phyloP scores from a whole-genome alignment of 2,329 filamentous ascomycete species.

The Leptographium radiaticola region DNA sequence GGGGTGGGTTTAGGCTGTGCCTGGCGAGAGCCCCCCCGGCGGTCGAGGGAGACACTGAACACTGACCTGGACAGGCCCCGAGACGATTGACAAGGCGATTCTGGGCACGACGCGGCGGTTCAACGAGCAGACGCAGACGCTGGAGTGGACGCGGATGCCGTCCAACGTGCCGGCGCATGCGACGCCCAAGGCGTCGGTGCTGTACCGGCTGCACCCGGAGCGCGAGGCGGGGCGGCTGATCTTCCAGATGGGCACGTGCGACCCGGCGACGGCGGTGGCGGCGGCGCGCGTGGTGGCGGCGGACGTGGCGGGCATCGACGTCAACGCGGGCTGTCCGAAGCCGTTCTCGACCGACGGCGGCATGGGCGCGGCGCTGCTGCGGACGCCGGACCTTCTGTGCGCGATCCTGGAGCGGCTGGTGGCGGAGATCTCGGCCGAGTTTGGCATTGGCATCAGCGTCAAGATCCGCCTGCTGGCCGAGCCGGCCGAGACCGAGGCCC shows the following conservation, averaged over 20 bases:
- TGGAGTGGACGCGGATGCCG: slow-evolving; percentile 72
- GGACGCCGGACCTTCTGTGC: slow-evolving; percentile 70
- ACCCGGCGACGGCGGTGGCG: slow-evolving; percentile 68
- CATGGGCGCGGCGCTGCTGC: slow-evolving; percentile 87
- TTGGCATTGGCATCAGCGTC: slow-evolving; percentile 86
- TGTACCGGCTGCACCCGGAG: slow-evolving; percentile 73
- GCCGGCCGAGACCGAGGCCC: slow-evolving; percentile 56
- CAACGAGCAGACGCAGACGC: slow-evolving; percentile 62
- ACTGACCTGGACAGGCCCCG: slow-evolving; percentile 49
- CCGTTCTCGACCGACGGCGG: slow-evolving; percentile 87
- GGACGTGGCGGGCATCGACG: slow-evolving; percentile 87
- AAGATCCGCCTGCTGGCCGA: slow-evolving; percentile 86
- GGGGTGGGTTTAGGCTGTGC: slow-evolving; percentile 45
- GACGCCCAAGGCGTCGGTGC: slow-evolving; percentile 50
- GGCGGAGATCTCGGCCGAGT: slow-evolving; percentile 59
- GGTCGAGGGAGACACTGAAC: no score
- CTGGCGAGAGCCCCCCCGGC: no score
- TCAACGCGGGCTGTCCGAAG: slow-evolving; percentile 97
- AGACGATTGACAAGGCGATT: slow-evolving; percentile 84
- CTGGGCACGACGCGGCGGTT: slow-evolving; percentile 72
- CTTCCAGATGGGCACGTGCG: slow-evolving; percentile 84
- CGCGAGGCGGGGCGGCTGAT: slow-evolving; percentile 65
- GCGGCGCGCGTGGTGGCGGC: slow-evolving; percentile 73
- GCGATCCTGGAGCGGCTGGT: slow-evolving; percentile 77
- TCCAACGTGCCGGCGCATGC: slow-evolving; percentile 52